Base-by-base conservation (phyloP, 345 rosid species). In the Lepidium sativum region DNA sequence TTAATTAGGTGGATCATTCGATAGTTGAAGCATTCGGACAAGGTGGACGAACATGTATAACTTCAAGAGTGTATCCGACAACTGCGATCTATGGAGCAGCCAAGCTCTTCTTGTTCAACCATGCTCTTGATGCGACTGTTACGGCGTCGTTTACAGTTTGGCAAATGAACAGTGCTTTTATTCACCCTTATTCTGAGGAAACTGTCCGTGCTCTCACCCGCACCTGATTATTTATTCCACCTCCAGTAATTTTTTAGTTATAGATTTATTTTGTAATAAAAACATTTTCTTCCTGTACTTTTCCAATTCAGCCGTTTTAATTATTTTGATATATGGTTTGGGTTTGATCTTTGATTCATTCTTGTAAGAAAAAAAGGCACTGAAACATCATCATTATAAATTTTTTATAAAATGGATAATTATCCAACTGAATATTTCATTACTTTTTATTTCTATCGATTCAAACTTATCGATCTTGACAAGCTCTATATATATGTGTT, bases 51-150 rank as follows among this genome's bases (percentile, higher is more conserved):
- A 83, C 77, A 37, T 89, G 85, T 7, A 88, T 88, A 23, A 77
- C 97, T 1, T 88, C 99, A 5, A 81, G 99, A 50, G 72, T 94
- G 4, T 94, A 90, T 60, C 99, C 96, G 14, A 90, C 97, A 5
- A 64, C 79, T 43, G 99, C 99, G n/a, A 88, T 90, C 11, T 84
- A 87, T 29, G 92, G 96, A 63, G 85, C 80, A 4, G 86, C 97
- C 2, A 80, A 67, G 60, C 51, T 94, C 9, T 90, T 83, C 78
- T 60, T 94, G 66, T 94, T 94, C 78, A 94, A 94, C 80, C 86
- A 88, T 34, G 99, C 97, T 13, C 84, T 85, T 1, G 81, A 77
- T 23, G 83, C 92, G 2, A 86, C 82, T 40, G 74, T 94, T 13
- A 94, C 76, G 48, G 95, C 89, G 8, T 78, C 80, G 16, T 81